Base-by-base conservation (phyloP, 768 basidiomycete genomes). In the Tremella mesenterica region DNA sequence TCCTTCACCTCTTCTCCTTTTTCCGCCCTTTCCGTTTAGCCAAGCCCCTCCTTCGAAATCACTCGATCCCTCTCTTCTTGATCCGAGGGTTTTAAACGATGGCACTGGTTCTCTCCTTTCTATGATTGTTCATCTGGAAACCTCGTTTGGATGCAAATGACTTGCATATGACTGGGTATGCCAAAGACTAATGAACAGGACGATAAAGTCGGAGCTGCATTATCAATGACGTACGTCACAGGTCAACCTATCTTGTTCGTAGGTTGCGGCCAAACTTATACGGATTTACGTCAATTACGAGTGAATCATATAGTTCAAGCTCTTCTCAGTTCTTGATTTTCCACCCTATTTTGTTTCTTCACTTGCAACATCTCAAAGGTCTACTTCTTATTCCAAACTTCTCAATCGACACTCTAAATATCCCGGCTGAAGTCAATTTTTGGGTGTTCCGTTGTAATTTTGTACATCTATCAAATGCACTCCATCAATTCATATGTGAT, bases 171-270 rank as follows among this genome's bases (percentile, higher is more conserved):
- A n/a, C n/a, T n/a, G n/a, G n/a, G n/a, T n/a, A n/a, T n/a, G n/a
- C n/a, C n/a, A n/a, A n/a, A n/a, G n/a, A n/a, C n/a, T n/a, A n/a
- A n/a, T n/a, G n/a, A n/a, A 16, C 65, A 95, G 92, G 74, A 75
- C 57, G 74, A 75, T 50, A 75, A 75, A 55, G 93, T 99, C 47
- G 95, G 95, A 30, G 95, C 95, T 6, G 95, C 95, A 8, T 79
- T 99, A 48, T 95, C 90, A 2, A 97, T 99, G 95, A 95, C 93
- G 47, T 97, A 95, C 74, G 89, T 96, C 50, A 97, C 95, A 1
- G 93, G 95, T 21, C 92, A 97, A 69, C 93, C 95, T 16, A 96
- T 99, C 75, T 79, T 96, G 21, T 99, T 99, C 71, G 90, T 99
- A 59, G 95, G 95, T 6, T 95, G 90, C 65, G 95, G 95, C 31